Percentiles rank a stretch among this genome's conserved stretches.
phyloP scores from a whole-genome alignment of 345 rosid species.

The Citrus sinensis region DVS_A1.0 CM039167.1:27315001-27315500 shows the following conservation, averaged over 20 bases:
- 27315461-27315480: constrained; percentile 96
- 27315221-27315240: not conserved
- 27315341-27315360: not conserved
- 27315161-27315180: not conserved
- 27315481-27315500: constrained; percentile 86
- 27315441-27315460: constrained; percentile 94
- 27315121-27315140: not conserved
- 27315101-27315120: not conserved
- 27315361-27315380: not conserved
- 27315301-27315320: not conserved
- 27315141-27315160: not conserved
- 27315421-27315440: constrained; percentile 42
- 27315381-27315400: not conserved
- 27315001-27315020: not conserved
- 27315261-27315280: not conserved
- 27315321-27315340: not conserved
- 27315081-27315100: not conserved
- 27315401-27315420: not conserved
- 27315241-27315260: not conserved
- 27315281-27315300: not conserved
- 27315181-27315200: no score
- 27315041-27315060: not conserved
- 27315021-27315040: not conserved
- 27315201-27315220: not conserved
- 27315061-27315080: not conserved